phyloP scores from a whole-genome alignment of 805 yeast genomes.

The Kodamaea laetipori region DNA sequence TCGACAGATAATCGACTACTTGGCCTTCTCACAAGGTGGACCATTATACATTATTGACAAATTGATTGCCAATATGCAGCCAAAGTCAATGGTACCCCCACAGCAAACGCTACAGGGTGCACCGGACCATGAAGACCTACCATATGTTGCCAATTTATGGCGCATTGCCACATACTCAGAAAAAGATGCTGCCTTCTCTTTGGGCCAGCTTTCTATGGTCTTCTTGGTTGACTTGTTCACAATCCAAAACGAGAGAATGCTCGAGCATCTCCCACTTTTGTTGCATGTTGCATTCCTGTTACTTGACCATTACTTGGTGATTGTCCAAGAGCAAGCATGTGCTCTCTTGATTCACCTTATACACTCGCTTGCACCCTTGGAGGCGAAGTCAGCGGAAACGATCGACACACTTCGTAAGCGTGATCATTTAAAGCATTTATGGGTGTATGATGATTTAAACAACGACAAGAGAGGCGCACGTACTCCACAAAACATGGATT shows the following conservation, averaged over 20 bases:
- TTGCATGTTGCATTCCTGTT: constrained; percentile 79
- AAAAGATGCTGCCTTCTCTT: constrained; percentile 76
- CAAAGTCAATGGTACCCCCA: constrained; percentile 87
- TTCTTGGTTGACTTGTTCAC: constrained; percentile 80
- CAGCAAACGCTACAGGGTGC: constrained; percentile 23
- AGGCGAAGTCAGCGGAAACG: constrained; percentile 56
- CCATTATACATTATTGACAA: constrained; percentile 55
- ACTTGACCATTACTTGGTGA: constrained; percentile 80
- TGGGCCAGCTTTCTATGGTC: constrained; percentile 84
- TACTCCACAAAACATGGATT: constrained; percentile 85
- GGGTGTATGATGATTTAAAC: constrained; percentile 87
- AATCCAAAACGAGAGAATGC: constrained; percentile 62
- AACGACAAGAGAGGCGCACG: constrained; percentile 75
- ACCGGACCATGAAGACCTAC: constrained; percentile 40
- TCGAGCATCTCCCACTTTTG: constrained; percentile 64
- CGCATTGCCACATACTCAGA: constrained; percentile 53
- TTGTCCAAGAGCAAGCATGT: constrained; percentile 84
- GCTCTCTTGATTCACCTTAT: constrained; percentile 72
- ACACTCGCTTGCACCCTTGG: constrained; percentile 59
- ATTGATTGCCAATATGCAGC: constrained; percentile 70
- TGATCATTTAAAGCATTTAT: constrained; percentile 49
- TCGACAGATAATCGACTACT: constrained; percentile 77
- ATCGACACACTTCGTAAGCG: constrained; percentile 58
- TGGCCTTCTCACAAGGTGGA: constrained; percentile 58
- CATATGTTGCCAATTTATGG: constrained; percentile 77